Conservation (phyloP, 345 rosid genomes). For the Lepidium sativum region DNA sequence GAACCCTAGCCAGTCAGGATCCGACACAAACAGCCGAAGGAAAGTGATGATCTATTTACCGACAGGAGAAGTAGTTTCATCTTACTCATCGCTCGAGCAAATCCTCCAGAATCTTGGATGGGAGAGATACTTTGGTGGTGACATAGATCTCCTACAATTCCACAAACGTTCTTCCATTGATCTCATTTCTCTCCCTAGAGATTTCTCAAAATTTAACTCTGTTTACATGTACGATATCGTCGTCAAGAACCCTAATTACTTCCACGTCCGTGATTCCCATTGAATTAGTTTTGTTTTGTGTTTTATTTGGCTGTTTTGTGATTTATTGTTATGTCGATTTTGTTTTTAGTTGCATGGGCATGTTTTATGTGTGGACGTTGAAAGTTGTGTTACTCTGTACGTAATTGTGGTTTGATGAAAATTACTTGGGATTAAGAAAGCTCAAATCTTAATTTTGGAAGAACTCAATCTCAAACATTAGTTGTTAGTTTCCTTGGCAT, state of each 20-base stretch:
- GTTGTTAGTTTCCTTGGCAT: background rate
- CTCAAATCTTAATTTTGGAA: background rate
- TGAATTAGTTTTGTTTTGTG: background rate
- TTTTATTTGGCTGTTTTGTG: background rate
- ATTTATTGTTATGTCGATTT: background rate
- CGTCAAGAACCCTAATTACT: slow-evolving; percentile 60
- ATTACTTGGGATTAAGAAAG: background rate
- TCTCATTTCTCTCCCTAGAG: slow-evolving; percentile 72
- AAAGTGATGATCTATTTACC: slow-evolving; percentile 61
- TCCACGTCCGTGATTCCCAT: slow-evolving; percentile 49
- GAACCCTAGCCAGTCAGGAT: slow-evolving; percentile 39
- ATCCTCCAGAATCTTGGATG: slow-evolving; percentile 59
- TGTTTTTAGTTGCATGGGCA: slow-evolving; percentile 16
- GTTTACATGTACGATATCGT: slow-evolving; percentile 81
- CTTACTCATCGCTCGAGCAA: slow-evolving; percentile 53
- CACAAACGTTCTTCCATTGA: slow-evolving; percentile 70
- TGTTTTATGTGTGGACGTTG: background rate
- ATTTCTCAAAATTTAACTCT: slow-evolving; percentile 61
- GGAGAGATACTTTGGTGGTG: slow-evolving; percentile 62
- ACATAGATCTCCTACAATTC: slow-evolving; percentile 55
- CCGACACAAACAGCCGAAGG: slow-evolving; percentile 17
- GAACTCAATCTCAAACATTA: background rate
- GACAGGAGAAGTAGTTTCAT: slow-evolving; percentile 44
- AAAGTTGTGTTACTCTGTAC: background rate
- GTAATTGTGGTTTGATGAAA: background rate